Evolutionary conservation across 1,139 yeast species (phyloP), one percentile per base, ranked within the genome.

Genomic region (Candida neerlandica): DNA sequence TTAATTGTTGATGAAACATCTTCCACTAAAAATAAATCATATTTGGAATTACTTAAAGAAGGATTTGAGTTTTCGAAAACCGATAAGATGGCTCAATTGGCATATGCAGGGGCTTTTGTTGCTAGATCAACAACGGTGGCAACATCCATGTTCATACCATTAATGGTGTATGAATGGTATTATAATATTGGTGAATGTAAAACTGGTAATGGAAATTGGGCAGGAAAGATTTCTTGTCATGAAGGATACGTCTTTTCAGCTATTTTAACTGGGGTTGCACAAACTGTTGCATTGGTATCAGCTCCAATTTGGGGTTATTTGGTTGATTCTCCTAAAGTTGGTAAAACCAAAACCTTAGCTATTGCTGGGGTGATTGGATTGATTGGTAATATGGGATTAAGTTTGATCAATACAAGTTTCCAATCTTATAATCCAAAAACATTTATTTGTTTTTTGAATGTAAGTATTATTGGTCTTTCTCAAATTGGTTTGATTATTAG

Each of bases 191-290:
- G 86, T 0, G 60, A 66, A 44, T 84, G 89, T 59, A 65, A 71
- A 4, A 48, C 60, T 43, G 72, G 71, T 44, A 61, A 60, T 10
- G 72, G 71, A 42, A 62, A 60, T 6, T 51, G 55, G 45, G 68
- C 71, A 1, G 61, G 62, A 15, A 71, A 72, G 48, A 62, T 66
- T 18, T 73, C 75, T 30, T 86, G 92, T 57, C 77, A 79, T 50
- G 86, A 83, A 44, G 90, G 88, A 0, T 85, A 83, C 55, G 71
- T 83, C 2, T 77, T 80, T 53, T 80, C 90, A 6, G 89, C 90
- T 0, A 83, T 86, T 42, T 65, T 86, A 26, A 80, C 88, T 0
- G 94, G 94, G 2, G 79, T 85, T 14, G 77, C 84, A 1, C 86
- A 85, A 55, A 73, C 84, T 0, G 73, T 78, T 16, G 80, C 86